Base-by-base conservation (phyloP, 345 rosid species). In the Hirschfeldia incana region DNA sequence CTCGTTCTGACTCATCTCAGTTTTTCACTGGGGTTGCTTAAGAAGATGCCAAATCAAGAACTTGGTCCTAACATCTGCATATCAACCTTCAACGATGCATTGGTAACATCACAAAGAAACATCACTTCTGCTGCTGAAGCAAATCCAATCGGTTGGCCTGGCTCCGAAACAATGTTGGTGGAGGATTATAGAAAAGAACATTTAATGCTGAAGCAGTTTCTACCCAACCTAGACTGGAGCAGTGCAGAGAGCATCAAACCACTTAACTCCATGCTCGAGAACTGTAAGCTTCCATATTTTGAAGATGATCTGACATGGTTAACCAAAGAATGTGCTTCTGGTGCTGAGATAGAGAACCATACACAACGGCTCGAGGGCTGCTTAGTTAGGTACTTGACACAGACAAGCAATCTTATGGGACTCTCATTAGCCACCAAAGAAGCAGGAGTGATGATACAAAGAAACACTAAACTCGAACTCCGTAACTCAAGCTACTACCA, bases 161-260 rank as follows among this genome's bases (percentile, higher is more conserved):
- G 94, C 81, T 90, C 94, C 0, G 99, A 95, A 87, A 81, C 87
- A 59, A 61, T 58, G 72, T 68, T 85, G 80, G 75, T 93, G n/a
- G 83, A 70, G 60, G 89, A 86, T 78, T 75, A 71, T 36, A 68
- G 75, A 17, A 78, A 83, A 69, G 97, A 86, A 78, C 28, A 28
- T 73, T 62, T 73, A 53, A 71, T 86, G 66, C 88, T 81, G 58
- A 80, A 84, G 72, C 81, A 70, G 78, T 83, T 76, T 86, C 82
- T 93, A 69, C 99, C 99, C 17, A 82, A 77, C 73, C 67, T 77
- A 68, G 89, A 88, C 71, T 93, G 98, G 98, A 95, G 94, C 83
- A 82, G 78, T n/a, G 70, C 79, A 16, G 83, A 81, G 67, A 85
- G 73, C 74, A 83, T 84, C 15, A 84, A 85, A 36, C 85, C 87